Percentiles rank a stretch among this genome's conserved stretches.
These are phyloP conservation scores for Hordeum pubiflorum DNA, from an alignment of 202 grass and related monocot genomes.

Conservation along the genomic window DNA sequence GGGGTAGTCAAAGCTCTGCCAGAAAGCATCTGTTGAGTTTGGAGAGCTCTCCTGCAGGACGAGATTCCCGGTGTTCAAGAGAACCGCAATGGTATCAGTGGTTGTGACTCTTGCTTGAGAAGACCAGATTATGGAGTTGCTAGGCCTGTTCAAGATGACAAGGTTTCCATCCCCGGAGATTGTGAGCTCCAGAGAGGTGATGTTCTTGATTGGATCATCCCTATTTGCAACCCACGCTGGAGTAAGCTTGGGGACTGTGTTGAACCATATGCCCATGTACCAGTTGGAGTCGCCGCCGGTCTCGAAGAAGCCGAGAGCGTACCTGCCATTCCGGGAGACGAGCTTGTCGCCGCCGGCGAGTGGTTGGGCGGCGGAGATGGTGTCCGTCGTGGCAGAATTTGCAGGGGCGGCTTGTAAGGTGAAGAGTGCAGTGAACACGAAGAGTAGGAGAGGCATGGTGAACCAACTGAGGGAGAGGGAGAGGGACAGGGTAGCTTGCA, in stretches of 20 bases:
- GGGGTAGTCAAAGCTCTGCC: slow-evolving; percentile 30
- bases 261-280: slow-evolving; percentile 64
- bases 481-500: neutral
- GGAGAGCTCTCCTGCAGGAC: neutral
- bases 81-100: neutral
- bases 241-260: slow-evolving; percentile 24
- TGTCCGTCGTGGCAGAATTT: neutral
- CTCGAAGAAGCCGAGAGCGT: slow-evolving; percentile 17
- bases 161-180: slow-evolving; percentile 37
- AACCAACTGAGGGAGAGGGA: too few relatives aligned
- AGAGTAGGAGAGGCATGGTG: neutral
- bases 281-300: neutral
- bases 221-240: slow-evolving; percentile 26
- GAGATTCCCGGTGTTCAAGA: neutral
- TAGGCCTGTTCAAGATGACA: neutral
- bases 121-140: neutral
- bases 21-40: neutral
- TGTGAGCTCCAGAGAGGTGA: neutral
- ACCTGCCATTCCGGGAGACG: slow-evolving; percentile 31
- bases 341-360: slow-evolving; percentile 18
- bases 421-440: neutral
- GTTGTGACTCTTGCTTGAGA: neutral
- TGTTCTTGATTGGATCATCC: slow-evolving; percentile 24
- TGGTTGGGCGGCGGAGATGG: slow-evolving; percentile 10
- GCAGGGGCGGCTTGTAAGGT: neutral